phyloP scores from a whole-genome alignment of 768 basidiomycete species.

The Cyathus striatus region DNA sequence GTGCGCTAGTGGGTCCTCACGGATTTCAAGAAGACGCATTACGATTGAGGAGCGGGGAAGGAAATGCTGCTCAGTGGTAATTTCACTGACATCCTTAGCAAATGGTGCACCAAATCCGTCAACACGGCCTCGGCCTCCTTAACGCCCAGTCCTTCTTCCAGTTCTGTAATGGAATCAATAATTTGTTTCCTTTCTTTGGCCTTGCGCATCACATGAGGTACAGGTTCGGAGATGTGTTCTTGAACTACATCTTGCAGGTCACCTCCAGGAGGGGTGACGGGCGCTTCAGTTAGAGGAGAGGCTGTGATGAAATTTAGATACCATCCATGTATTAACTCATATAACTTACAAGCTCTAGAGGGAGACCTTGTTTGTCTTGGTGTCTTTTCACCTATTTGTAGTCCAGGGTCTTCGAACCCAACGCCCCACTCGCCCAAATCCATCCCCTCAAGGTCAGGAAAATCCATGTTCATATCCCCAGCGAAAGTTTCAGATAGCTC shows the following conservation, averaged over 20 bases:
- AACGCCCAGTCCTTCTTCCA: conserved; percentile 57
- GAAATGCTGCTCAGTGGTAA: conserved; percentile 76
- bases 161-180: conserved; percentile 86
- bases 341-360: conserved; percentile 64
- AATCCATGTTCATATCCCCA: conserved; percentile 42
- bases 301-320: conserved; percentile 33
- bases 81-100: conserved; percentile 55
- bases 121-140: conserved; percentile 49
- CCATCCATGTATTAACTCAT: neutral
- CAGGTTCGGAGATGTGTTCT: conserved; percentile 26
- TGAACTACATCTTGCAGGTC: conserved; percentile 43
- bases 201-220: conserved; percentile 31
- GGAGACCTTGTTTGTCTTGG: conserved; percentile 54
- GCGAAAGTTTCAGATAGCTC: conserved; percentile 64
- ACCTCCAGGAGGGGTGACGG: conserved; percentile 72
- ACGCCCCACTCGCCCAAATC: conserved; percentile 62
- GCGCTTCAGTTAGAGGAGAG: conserved; percentile 71
- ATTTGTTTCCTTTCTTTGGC: conserved; percentile 79
- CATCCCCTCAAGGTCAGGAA: conserved; percentile 53
- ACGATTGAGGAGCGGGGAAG: conserved; percentile 82
- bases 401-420: conserved; percentile 56
- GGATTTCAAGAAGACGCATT: conserved; percentile 82
- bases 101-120: conserved; percentile 50
- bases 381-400: conserved; percentile 39
- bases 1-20: conserved; percentile 77